phyloP scores from a whole-genome alignment of 2,329 filamentous ascomycete species.

The Colletotrichum phormii region DNA sequence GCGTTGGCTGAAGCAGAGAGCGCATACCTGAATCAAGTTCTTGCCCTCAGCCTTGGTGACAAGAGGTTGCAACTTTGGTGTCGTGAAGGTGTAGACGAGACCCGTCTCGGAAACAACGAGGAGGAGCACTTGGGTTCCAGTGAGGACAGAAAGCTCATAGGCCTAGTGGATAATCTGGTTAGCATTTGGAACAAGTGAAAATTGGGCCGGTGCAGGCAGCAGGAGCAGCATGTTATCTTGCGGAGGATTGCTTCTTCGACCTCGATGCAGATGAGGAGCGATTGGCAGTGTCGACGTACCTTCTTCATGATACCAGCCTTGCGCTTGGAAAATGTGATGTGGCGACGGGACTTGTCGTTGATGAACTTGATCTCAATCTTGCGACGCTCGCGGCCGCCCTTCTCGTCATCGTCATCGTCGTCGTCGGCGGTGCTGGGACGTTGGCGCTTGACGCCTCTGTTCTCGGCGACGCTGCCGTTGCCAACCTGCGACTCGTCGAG shows the following conservation, averaged over 20 bases:
- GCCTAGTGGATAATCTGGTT: constrained; percentile 67
- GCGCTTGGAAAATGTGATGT: constrained; percentile 99
- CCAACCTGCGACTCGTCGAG: constrained; percentile 80
- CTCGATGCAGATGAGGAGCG: neutral
- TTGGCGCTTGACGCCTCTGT: constrained; percentile 89
- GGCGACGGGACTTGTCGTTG: constrained; percentile 98
- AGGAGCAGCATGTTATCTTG: neutral
- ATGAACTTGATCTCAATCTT: constrained; percentile 99
- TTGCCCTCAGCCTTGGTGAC: constrained; percentile 99
- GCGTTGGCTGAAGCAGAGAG: neutral
- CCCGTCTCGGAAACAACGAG: constrained; percentile 98
- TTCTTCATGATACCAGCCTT: constrained; percentile 99
- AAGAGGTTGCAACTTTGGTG: constrained; percentile 96
- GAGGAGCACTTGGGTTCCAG: constrained; percentile 95
- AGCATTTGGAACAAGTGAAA: constrained; percentile 22
- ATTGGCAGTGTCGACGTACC: constrained; percentile 61
- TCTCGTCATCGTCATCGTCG: constrained; percentile 97
- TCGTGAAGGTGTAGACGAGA: constrained; percentile 98
- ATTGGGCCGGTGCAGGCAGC: neutral
- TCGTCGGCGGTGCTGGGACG: constrained; percentile 88
- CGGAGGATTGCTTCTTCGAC: too few relatives aligned
- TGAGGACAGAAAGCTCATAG: constrained; percentile 96
- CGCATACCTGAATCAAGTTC: constrained; percentile 94
- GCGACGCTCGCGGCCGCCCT: constrained; percentile 95
- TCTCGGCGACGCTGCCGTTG: constrained; percentile 72